Evolutionary conservation across 2,329 filamentous ascomycete genomes (phyloP), one percentile per base, ranked within the genome.

Genomic region (Neonectria neomacrospora): DNA sequence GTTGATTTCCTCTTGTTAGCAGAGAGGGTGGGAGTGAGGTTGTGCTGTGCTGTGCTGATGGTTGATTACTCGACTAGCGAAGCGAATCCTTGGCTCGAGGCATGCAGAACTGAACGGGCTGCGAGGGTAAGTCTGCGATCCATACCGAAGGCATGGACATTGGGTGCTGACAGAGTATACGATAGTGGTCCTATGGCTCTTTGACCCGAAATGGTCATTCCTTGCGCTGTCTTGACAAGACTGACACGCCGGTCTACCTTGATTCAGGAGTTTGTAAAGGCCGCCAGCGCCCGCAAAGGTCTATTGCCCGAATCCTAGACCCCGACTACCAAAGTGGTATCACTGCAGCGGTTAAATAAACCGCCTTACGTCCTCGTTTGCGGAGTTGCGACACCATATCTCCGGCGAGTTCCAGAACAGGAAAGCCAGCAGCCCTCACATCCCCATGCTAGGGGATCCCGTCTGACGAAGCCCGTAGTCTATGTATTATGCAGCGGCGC

Each of bases 41-140:
- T 28, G n/a, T 54, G n/a, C 14, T 58, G n/a, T 47, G 30, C 20
- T 44, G 48, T 45, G 41, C 8, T 56, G 39, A 44, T 58, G 10
- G 51, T 68, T 72, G 57, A 72, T 39, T 12, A 30, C 16, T 37
- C 9, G 14, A 26, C 16, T 32, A 73, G 65, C 26, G 12, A 60
- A 63, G 42, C 55, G 65, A 54, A 63, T 67, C 56, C 28, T 63
- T 55, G 26, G 61, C 18, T 20, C 61, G 5, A 47, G 22, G 12
- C 39, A 53, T 9, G 37, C 30, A n/a, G 50, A 51, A 30, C 14
- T 63, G 22, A 58, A 32, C 26, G 54, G 48, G 2, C 9, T 54
- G n/a, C 50, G 48, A 63, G 42, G 9, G 58, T 41, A 16, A 41
- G 53, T 34, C 8, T 16, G n/a, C 5, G 26, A 26, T 26, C 22